Evolutionary conservation across 192 early-diverging fungal genomes (phyloP).

Genomic region (Linnemannia exigua): DNA sequence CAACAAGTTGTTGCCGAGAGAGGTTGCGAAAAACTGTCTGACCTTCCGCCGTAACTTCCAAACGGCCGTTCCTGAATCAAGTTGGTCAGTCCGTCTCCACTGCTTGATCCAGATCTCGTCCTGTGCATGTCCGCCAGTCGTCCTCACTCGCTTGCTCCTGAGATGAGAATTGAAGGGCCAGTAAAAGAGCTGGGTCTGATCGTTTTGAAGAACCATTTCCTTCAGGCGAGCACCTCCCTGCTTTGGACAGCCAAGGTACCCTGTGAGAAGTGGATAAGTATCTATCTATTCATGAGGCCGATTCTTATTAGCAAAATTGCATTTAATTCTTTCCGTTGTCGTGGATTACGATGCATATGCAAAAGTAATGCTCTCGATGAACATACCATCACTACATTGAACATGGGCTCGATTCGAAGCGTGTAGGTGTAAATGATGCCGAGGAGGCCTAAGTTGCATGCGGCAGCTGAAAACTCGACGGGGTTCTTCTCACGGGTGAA

Average conservation of each 20-base stretch:
- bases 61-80: not conserved
- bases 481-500: conserved; percentile 28
- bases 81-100: conserved; percentile 19
- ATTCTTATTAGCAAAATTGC: no score
- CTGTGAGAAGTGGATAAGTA: conserved; percentile 12
- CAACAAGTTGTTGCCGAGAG: conserved; percentile 16
- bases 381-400: conserved; percentile 24
- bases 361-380: no score
- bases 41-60: not conserved
- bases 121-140: not conserved
- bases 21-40: not conserved
- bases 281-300: conserved; percentile 7
- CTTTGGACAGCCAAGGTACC: not conserved
- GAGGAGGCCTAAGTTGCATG: conserved; percentile 44
- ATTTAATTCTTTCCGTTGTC: no score
- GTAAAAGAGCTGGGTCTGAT: conserved; percentile 44
- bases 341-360: no score
- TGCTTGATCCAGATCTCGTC: conserved; percentile 49
- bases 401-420: conserved; percentile 50
- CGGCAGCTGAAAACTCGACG: conserved; percentile 29
- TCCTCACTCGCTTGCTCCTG: not conserved
- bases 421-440: conserved; percentile 51
- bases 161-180: conserved; percentile 41
- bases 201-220: conserved; percentile 17
- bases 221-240: conserved; percentile 16